Conservation (phyloP, 345 rosid species). For the Melaleuca quinquenervia region DNA sequence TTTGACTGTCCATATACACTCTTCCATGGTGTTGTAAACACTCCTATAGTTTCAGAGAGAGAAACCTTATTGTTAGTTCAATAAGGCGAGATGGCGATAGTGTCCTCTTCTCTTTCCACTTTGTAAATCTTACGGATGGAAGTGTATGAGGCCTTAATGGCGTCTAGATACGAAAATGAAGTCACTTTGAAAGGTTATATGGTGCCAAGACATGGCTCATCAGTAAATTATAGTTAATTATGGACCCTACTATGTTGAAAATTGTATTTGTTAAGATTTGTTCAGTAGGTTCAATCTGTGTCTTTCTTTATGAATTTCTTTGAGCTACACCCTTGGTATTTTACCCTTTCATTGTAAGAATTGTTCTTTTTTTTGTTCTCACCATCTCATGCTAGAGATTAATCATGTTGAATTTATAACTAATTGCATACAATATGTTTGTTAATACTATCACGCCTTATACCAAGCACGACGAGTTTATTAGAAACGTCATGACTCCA, state of each 20-base stretch:
- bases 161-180: not conserved
- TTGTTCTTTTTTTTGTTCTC: not conserved
- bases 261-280: not conserved
- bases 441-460: not conserved
- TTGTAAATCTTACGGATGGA: too few species aligned
- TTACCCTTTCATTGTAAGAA: not conserved
- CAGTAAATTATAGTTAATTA: not conserved
- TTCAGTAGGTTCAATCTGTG: not conserved
- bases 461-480: not conserved
- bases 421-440: not conserved
- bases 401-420: not conserved
- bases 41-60: too few species aligned
- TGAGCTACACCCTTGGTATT: not conserved
- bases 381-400: not conserved
- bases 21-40: too few species aligned
- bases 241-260: not conserved
- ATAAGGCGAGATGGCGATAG: too few species aligned
- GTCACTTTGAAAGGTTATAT: not conserved
- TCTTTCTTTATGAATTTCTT: not conserved
- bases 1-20: too few species aligned
- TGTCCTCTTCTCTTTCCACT: too few species aligned
- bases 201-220: not conserved
- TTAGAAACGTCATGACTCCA: not conserved
- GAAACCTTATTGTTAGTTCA: too few species aligned
- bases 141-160: not conserved